Conservation (phyloP, 1,284 basidiomycete species). For the Pisolithus thermaeus region DNA sequence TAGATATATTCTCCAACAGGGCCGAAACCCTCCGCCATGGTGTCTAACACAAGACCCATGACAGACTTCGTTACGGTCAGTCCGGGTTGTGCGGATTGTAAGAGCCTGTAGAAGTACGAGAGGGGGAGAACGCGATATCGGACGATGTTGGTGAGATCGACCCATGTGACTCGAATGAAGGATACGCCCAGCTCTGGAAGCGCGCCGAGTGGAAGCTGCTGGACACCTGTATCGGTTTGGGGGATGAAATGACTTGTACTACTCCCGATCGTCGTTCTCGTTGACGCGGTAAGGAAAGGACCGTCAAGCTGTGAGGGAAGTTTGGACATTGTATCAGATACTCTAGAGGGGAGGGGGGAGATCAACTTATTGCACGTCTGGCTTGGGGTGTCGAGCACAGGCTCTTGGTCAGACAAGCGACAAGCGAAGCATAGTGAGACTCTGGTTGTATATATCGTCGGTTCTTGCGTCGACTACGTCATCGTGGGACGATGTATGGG, state of each 20-base stretch:
- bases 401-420: too few relatives aligned
- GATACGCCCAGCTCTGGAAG: background rate
- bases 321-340: too few relatives aligned
- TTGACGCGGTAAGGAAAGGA: background rate
- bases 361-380: too few relatives aligned
- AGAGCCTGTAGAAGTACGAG: constrained; percentile 47
- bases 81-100: constrained; percentile 42
- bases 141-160: constrained; percentile 50
- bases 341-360: too few relatives aligned
- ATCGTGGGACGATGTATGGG: too few relatives aligned
- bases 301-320: background rate
- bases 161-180: constrained; percentile 55
- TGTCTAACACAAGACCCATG: constrained; percentile 42
- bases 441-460: too few relatives aligned
- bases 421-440: too few relatives aligned
- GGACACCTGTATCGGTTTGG: background rate
- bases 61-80: constrained; percentile 39
- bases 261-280: background rate
- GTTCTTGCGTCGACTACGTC: too few relatives aligned
- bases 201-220: background rate
- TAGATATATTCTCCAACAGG: constrained; percentile 51
- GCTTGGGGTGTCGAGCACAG: too few relatives aligned
- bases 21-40: constrained; percentile 33
- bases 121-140: constrained; percentile 52
- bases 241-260: background rate